Evolutionary conservation across 495 filamentous ascomycete genomes (phyloP).

Genomic region (Talaromyces borbonicus): DNA sequence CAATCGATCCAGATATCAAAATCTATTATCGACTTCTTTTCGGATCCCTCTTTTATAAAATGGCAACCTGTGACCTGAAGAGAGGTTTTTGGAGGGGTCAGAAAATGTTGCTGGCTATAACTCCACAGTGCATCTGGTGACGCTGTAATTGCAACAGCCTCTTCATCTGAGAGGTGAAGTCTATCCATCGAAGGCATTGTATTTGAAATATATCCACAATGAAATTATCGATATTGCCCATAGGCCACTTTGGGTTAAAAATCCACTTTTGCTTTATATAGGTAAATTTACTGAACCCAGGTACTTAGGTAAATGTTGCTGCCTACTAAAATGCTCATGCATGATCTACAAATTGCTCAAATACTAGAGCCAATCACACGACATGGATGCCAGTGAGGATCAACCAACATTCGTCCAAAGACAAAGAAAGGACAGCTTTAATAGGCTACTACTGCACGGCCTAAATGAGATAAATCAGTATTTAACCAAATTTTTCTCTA

Average conservation of each 20-base stretch:
- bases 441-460: too few species aligned
- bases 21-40: not conserved
- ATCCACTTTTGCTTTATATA: not conserved
- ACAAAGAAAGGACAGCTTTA: too few species aligned
- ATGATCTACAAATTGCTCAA: too few species aligned
- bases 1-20: not conserved
- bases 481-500: too few species aligned
- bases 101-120: not conserved
- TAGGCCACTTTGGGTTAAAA: not conserved
- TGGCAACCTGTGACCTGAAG: not conserved
- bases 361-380: too few species aligned
- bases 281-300: not conserved
- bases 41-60: not conserved
- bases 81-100: not conserved
- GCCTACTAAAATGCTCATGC: too few species aligned
- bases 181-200: not conserved
- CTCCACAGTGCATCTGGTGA: not conserved
- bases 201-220: not conserved
- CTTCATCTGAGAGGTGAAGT: not conserved
- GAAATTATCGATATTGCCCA: not conserved
- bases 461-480: too few species aligned
- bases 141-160: not conserved
- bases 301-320: too few species aligned
- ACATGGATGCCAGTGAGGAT: too few species aligned
- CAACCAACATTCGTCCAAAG: too few species aligned